phyloP scores from a whole-genome alignment of 1,139 yeast genomes.

The Candida mesenterica region DNA sequence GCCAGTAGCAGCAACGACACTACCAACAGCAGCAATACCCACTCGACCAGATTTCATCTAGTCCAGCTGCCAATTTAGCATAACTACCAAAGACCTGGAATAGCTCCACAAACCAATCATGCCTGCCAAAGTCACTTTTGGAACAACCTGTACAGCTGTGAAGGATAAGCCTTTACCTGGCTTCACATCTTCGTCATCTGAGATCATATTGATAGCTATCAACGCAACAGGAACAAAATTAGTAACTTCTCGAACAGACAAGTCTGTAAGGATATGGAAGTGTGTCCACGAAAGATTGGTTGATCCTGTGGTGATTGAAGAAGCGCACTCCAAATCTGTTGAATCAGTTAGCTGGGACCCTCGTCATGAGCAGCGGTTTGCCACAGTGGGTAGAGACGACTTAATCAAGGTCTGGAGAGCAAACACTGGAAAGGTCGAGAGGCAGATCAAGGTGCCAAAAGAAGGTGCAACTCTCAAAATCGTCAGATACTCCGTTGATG shows the following conservation, averaged over 20 bases:
- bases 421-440: slow-evolving; percentile 33
- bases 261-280: slow-evolving; percentile 45
- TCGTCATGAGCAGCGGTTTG: slow-evolving; percentile 47
- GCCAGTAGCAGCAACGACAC: no score
- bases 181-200: slow-evolving; percentile 24
- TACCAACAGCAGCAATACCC: no score
- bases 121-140: no score
- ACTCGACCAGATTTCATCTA: no score
- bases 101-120: no score
- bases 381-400: slow-evolving; percentile 59
- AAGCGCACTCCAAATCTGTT: slow-evolving; percentile 47
- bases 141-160: slow-evolving; percentile 7
- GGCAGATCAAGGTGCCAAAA: slow-evolving; percentile 21
- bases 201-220: slow-evolving; percentile 30
- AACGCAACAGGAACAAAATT: slow-evolving; percentile 45
- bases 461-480: slow-evolving; percentile 24
- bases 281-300: slow-evolving; percentile 26
- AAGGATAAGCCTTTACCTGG: slow-evolving; percentile 32
- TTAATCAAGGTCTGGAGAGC: slow-evolving; percentile 59
- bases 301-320: slow-evolving; percentile 39
- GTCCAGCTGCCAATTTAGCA: no score
- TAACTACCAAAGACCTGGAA: no score
- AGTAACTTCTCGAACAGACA: slow-evolving; percentile 48
- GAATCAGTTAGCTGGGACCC: slow-evolving; percentile 64
- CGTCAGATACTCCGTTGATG: slow-evolving; percentile 52